These are phyloP conservation scores for Teratosphaeria pseudoeucalypti DNA, from an alignment of 2,329 filamentous ascomycete genomes.

Conservation along the genomic window DNA sequence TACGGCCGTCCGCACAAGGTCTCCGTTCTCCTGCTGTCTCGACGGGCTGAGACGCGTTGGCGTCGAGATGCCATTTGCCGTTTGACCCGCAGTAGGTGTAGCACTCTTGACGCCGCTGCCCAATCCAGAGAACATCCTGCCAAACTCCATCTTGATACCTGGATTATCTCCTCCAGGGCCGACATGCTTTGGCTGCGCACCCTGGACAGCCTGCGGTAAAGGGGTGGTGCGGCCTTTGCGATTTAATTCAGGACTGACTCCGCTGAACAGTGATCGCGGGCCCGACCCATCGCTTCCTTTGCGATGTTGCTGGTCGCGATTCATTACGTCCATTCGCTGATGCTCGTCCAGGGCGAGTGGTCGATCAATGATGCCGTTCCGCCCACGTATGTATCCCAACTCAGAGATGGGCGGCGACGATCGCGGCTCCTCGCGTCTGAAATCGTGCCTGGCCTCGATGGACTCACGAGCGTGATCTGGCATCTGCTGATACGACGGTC, in stretches of 20 bases:
- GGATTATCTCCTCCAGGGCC: slow-evolving; percentile 67
- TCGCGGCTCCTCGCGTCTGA: slow-evolving; percentile 18
- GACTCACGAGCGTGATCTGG: slow-evolving; percentile 21
- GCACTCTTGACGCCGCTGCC: slow-evolving; percentile 55
- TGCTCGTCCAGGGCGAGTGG: slow-evolving; percentile 26
- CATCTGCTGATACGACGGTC: slow-evolving; percentile 16
- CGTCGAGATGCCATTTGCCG: slow-evolving; percentile 43
- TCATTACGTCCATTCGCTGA: slow-evolving; percentile 41
- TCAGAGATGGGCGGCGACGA: slow-evolving; percentile 18
- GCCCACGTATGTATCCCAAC: slow-evolving; percentile 10
- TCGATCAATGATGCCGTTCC: slow-evolving; percentile 28
- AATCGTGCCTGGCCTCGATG: slow-evolving; percentile 19
- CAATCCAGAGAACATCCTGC: slow-evolving; percentile 91
- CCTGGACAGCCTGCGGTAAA: slow-evolving; percentile 85
- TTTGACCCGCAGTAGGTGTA: slow-evolving; percentile 35
- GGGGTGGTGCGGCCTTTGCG: slow-evolving; percentile 79
- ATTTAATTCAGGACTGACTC: slow-evolving; percentile 58
- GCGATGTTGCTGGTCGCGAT: slow-evolving; percentile 32
- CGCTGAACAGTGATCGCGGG: slow-evolving; percentile 55
- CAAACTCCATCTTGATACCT: slow-evolving; percentile 89
- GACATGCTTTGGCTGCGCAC: slow-evolving; percentile 69
- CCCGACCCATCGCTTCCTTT: slow-evolving; percentile 31
- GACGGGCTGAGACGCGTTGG: slow-evolving; percentile 33
- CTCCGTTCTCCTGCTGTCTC: slow-evolving; percentile 19
- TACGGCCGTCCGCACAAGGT: slow-evolving; percentile 14